Evolutionary conservation across 73 alveolate species (phyloP).

Genomic region (Paramecium tetraurelia): DNA sequence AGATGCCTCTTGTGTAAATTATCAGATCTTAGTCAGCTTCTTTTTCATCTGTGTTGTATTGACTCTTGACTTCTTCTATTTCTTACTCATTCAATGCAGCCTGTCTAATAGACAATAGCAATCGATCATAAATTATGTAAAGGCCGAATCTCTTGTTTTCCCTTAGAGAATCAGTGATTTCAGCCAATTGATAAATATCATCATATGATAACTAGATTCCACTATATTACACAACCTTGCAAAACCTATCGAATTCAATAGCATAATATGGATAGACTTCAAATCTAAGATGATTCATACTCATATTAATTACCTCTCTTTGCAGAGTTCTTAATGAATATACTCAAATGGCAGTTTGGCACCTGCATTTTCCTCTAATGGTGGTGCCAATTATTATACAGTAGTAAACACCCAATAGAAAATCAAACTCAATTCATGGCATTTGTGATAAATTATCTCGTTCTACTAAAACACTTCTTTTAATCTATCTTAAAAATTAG

Average conservation of each 20-base stretch:
- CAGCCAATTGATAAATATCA: constrained; percentile 13
- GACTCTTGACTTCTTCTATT: background rate
- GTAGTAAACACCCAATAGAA: constrained; percentile 60
- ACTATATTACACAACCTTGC: background rate
- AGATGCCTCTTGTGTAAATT: background rate
- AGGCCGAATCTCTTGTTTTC: background rate
- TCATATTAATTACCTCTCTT: background rate
- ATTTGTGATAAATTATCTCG: background rate
- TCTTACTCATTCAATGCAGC: background rate
- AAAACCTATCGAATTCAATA: constrained; percentile 35
- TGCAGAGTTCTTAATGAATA: constrained; percentile 10
- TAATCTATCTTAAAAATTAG: background rate
- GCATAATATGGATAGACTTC: constrained; percentile 32
- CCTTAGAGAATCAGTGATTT: background rate
- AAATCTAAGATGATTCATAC: background rate
- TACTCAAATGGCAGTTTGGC: constrained; percentile 50
- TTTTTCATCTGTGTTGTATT: constrained; percentile 40
- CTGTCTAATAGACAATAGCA: background rate
- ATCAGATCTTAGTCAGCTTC: constrained; percentile 26
- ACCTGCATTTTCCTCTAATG: constrained; percentile 55
- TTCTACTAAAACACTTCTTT: background rate
- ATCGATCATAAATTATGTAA: background rate
- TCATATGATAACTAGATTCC: constrained; percentile 32
- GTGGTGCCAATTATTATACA: constrained; percentile 54
- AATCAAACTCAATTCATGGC: constrained; percentile 30